Evolutionary conservation across 2,329 filamentous ascomycete genomes (phyloP), one percentile per base, ranked within the genome.

Genomic region (Helotiales sp.): DNA sequence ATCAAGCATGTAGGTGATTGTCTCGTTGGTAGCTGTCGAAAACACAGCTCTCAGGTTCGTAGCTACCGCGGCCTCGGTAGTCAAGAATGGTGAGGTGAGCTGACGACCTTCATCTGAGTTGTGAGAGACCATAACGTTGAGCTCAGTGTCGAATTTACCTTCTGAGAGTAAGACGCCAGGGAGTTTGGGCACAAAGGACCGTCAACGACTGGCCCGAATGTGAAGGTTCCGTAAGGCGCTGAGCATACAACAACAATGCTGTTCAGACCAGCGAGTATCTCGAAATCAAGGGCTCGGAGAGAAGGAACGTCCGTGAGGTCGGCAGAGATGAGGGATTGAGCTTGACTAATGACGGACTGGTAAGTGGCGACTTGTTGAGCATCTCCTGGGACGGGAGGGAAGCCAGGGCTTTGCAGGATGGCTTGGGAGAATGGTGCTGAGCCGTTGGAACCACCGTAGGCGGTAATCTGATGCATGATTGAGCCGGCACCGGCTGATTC

Each of bases 401-500:
- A 76, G 6, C 69, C 75, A 6, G 74, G 73, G 65, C 72, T 76
- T 67, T 77, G 75, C 7, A 75, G 13, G 24, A 79, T 73, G 5
- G 77, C 76, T 68, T 80, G 79, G 30, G 78, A 77, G 73, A 85
- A 85, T 2, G 82, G 82, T 5, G 68, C 72, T 32, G 59, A 64
- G 5, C 70, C 74, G 10, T 60, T 60, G 4, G 32, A 26, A 30
- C 82, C 84, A 37, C 84, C 84, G 64, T 79, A 84, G 0, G 83
- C 78, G 26, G 84, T 87, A 66, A 87, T 82, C 63, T 87, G 84
- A 69, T 86, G 84, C 76, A 85, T 79, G 64, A 87, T 81, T 2
- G 80, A 83, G 0, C 83, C 84, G 8, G 79, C 85, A 37, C 85
- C 85, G 5, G 85, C 84, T 17, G 80, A 83, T 65, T 84, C 76